A percentile compares a stretch with the other conserved stretches of the same genome.
Conservation (phyloP, 129 eudicot genomes). For the Oenanthe sinensis region DNA sequence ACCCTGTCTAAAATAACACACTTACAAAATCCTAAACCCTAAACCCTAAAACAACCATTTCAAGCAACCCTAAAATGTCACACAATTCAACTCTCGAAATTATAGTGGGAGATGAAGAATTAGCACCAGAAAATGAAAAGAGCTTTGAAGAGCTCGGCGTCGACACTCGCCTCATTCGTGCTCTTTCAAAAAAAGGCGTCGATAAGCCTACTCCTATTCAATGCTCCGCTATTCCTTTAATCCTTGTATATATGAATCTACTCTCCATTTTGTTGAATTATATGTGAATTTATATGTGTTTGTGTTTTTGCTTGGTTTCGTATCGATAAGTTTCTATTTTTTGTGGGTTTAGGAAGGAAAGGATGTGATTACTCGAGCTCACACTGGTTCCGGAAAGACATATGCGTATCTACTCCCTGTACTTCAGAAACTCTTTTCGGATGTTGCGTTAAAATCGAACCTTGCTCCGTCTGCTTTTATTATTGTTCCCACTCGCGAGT, state of each 20-base stretch:
- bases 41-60: background rate
- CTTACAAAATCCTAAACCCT: background rate
- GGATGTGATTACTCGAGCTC: slow-evolving; percentile 92
- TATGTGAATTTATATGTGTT: background rate
- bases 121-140: slow-evolving; percentile 29
- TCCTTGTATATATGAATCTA: slow-evolving; percentile 39
- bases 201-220: slow-evolving; percentile 83
- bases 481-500: slow-evolving; percentile 81
- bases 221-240: slow-evolving; percentile 65
- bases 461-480: slow-evolving; percentile 58
- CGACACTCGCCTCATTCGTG: slow-evolving; percentile 80
- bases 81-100: background rate
- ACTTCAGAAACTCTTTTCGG: slow-evolving; percentile 71
- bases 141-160: slow-evolving; percentile 71
- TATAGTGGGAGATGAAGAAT: slow-evolving; percentile 18
- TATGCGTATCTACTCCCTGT: slow-evolving; percentile 85
- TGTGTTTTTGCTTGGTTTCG: background rate
- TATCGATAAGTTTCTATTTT: background rate
- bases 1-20: too few species aligned
- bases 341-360: slow-evolving; percentile 11
- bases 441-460: slow-evolving; percentile 23
- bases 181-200: slow-evolving; percentile 60
- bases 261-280: background rate
- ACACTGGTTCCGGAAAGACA: slow-evolving; percentile 97
- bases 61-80: background rate